These are phyloP conservation scores for Asclepias syriaca DNA, from an alignment of 257 asterid species.

Conservation along the genomic window DNA sequence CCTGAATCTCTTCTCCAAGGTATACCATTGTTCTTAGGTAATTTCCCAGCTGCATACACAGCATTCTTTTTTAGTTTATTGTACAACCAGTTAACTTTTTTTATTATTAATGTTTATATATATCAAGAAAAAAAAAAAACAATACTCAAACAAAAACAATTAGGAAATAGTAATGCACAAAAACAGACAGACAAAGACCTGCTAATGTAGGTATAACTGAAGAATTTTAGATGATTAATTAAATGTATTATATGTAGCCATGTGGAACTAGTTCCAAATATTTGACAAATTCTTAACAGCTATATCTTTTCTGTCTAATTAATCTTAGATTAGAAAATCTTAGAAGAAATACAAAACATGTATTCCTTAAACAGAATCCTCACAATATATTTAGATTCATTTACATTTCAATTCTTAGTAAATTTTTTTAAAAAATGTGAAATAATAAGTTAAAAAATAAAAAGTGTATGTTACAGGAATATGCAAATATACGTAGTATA, in stretches of 20 bases:
- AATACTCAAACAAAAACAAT: background rate
- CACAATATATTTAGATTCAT: background rate
- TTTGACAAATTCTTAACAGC: conserved; percentile 14
- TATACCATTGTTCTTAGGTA: conserved; percentile 58
- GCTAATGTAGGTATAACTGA: background rate
- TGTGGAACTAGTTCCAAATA: background rate
- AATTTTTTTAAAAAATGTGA: too few relatives aligned
- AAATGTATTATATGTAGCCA: background rate
- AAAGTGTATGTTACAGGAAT: too few relatives aligned
- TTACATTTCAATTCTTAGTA: too few relatives aligned
- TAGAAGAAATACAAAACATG: too few relatives aligned
- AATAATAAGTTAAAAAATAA: too few relatives aligned
- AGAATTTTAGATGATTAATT: background rate
- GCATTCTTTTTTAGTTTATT: too few relatives aligned
- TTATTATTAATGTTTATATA: too few relatives aligned
- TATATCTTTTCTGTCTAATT: background rate
- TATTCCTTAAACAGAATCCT: background rate
- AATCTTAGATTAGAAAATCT: background rate
- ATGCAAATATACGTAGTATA: too few relatives aligned
- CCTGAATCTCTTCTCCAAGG: conserved; percentile 88
- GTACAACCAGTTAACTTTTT: too few relatives aligned
- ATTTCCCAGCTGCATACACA: conserved; percentile 59
- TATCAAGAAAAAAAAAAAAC: background rate
- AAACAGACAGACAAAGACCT: background rate
- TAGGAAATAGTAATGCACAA: background rate